Evolutionary conservation across 1,139 yeast genomes (phyloP).

Genomic region (Candida sp.): DNA sequence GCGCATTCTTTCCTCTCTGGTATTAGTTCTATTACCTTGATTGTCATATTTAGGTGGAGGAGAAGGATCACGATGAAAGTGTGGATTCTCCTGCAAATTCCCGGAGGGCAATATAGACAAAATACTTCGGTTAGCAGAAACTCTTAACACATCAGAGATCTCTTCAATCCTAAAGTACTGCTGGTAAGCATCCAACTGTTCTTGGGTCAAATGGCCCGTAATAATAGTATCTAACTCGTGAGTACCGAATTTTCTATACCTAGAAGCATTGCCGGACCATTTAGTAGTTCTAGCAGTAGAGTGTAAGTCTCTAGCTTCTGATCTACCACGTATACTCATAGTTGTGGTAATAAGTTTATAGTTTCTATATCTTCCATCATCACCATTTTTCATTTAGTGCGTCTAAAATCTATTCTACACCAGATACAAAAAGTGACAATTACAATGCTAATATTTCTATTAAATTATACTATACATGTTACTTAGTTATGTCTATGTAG

Average conservation of each 20-base stretch:
- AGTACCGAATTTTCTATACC: slow-evolving; percentile 28
- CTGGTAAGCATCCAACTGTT: slow-evolving; percentile 83
- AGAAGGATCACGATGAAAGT: slow-evolving; percentile 63
- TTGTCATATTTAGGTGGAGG: slow-evolving; percentile 93
- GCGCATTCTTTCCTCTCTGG: slow-evolving; percentile 67
- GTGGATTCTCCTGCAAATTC: slow-evolving; percentile 18
- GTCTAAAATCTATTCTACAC: background rate
- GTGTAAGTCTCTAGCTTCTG: background rate
- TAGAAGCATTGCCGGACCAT: slow-evolving; percentile 43
- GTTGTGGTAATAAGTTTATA: no score
- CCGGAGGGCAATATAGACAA: slow-evolving; percentile 37
- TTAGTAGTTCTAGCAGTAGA: slow-evolving; percentile 19
- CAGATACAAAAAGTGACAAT: no score
- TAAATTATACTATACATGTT: no score
- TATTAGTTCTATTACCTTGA: slow-evolving; percentile 79
- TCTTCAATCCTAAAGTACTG: slow-evolving; percentile 76
- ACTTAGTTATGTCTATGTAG: no score
- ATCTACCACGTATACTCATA: background rate
- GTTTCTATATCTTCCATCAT: background rate
- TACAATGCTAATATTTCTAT: no score
- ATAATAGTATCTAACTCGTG: slow-evolving; percentile 35
- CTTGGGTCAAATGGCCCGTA: slow-evolving; percentile 65
- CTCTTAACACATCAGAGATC: slow-evolving; percentile 43
- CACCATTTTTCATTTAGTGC: background rate
- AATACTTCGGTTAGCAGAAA: slow-evolving; percentile 51